These are phyloP conservation scores for Prunella vulgaris DNA, from an alignment of 257 asterid species.

Conservation along the genomic window DNA sequence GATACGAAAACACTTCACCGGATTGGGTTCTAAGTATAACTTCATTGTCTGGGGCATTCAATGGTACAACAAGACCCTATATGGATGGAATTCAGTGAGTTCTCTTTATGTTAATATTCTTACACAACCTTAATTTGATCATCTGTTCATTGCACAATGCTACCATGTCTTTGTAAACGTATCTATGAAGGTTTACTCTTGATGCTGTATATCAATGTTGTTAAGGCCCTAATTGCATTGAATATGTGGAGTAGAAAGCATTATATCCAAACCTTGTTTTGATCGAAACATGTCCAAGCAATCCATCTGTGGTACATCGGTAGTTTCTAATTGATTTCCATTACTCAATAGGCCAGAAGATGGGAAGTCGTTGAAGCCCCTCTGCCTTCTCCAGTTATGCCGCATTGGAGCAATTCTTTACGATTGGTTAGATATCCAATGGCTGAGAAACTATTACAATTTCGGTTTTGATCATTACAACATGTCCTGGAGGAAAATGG, in stretches of 20 bases:
- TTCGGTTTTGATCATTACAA: constrained; percentile 94
- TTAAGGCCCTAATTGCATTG: neutral
- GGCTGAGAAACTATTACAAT: constrained; percentile 76
- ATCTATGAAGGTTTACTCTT: neutral
- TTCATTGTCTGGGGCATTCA: constrained; percentile 92
- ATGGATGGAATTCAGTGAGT: constrained; percentile 93
- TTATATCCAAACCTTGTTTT: neutral
- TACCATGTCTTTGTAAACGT: neutral
- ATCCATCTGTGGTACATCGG: no score
- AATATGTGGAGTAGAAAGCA: neutral
- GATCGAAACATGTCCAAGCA: no score
- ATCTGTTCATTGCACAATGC: neutral
- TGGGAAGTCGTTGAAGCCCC: constrained; percentile 72
- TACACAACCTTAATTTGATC: neutral
- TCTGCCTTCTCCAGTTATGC: constrained; percentile 76
- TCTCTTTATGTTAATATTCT: neutral
- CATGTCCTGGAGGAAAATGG: constrained; percentile 68
- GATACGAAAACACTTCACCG: constrained; percentile 67
- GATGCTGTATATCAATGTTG: neutral
- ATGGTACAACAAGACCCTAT: constrained; percentile 90
- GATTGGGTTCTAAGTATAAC: constrained; percentile 89
- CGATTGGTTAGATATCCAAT: constrained; percentile 83
- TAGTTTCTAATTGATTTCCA: neutral
- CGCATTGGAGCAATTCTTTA: constrained; percentile 80
- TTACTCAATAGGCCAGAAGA: constrained; percentile 71